phyloP scores from a whole-genome alignment of 345 rosid species.

The Excoecaria agallocha region DNA sequence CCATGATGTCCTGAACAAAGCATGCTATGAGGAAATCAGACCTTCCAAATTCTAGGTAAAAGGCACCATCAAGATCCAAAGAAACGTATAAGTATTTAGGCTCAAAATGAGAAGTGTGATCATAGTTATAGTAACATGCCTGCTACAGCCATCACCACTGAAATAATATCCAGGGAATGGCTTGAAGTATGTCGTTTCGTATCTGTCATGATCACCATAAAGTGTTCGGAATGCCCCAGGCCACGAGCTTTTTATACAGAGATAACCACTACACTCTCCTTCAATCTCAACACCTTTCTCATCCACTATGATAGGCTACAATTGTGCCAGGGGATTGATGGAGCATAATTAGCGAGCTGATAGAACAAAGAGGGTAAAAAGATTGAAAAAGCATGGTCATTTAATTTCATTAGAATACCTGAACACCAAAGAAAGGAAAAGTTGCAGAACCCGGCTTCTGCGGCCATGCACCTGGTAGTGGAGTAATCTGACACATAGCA shows the following conservation, averaged over 20 bases:
- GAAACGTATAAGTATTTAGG: too few relatives aligned
- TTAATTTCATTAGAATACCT: conserved; percentile 44
- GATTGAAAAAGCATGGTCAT: neutral
- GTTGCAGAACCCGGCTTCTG: conserved; percentile 99
- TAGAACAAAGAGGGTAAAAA: neutral
- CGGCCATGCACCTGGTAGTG: conserved; percentile 98
- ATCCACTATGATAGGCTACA: conserved; percentile 90
- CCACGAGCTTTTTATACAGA: conserved; percentile 89
- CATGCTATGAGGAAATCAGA: neutral
- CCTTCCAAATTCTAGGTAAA: neutral
- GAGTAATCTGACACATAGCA: conserved; percentile 66
- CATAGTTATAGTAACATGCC: conserved; percentile 38
- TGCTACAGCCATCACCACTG: conserved; percentile 94
- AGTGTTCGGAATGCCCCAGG: conserved; percentile 98
- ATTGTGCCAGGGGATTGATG: conserved; percentile 14
- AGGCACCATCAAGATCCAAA: neutral
- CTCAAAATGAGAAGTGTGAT: neutral
- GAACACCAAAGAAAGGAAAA: conserved; percentile 99
- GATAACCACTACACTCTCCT: conserved; percentile 92
- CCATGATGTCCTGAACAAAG: neutral
- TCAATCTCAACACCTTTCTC: conserved; percentile 95
- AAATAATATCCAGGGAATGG: conserved; percentile 94
- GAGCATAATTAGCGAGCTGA: neutral
- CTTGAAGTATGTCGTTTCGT: conserved; percentile 92
- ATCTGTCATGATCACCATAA: conserved; percentile 97